Evolutionary conservation across 345 rosid species (phyloP), one percentile per base, ranked within the genome.

Genomic region (Bruguiera parviflora): DNA sequence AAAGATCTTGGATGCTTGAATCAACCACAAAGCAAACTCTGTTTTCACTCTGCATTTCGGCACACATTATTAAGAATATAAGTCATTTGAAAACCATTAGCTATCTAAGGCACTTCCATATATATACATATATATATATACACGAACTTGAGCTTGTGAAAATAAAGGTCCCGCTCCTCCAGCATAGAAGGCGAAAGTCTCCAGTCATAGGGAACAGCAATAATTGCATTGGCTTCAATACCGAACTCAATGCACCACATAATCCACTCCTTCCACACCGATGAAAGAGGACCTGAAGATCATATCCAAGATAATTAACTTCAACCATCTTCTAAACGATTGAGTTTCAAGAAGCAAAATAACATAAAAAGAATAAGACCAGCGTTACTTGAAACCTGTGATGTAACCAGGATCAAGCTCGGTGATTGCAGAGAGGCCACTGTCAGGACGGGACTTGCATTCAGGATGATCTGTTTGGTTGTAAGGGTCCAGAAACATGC

Each of bases 231-330:
- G 51, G 99, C 89, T 78, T 92, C 97, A 24, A 95, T 82, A 29
- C 99, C 99, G 69, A 95, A 92, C 83, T 92, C 92, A 73, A 95
- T 84, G 81, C 99, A 95, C 99, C 99, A 95, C 80, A 87, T 92
- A 69, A 95, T 81, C 98, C 99, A 95, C 57, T 95, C 97, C 84
- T 95, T 95, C 99, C 99, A 95, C 58, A 95, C 96, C 0, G 99
- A 89, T 57, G 97, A 95, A 60, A 95, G 93, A 27, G 98, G 96
- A 83, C 99, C 99, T 95, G 78, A 58, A 74, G 57, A 64, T 73
- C 72, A 76, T 61, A 49, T 56, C 28, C 28, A 21, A 56, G 29
- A 56, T 56, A 24, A 27, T 56, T 56, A 8, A 56, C 19, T 43
- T 43, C 49, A 13, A 43, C 16, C 49, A 43, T 43, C 49, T 43